These are phyloP conservation scores for Entoloma clypeatum DNA, from an alignment of 1,284 basidiomycete genomes.

Conservation along the genomic window DNA sequence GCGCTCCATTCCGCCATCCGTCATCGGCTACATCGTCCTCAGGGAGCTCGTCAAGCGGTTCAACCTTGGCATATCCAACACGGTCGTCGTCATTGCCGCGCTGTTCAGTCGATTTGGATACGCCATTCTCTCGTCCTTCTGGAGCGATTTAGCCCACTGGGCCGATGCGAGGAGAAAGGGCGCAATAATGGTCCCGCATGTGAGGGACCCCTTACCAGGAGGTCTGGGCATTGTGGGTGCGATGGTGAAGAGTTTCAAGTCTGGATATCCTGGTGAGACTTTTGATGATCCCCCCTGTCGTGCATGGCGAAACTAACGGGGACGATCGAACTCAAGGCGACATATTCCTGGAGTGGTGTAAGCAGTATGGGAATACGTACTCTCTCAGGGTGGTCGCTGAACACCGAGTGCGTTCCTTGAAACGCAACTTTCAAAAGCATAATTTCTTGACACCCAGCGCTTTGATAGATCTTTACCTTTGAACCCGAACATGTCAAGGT, in stretches of 20 bases:
- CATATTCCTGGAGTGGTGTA: constrained; percentile 12
- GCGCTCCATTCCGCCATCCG: constrained; percentile 5
- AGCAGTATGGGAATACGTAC: constrained; percentile 16
- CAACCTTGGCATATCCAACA: constrained; percentile 10
- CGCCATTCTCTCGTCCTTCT: constrained; percentile 19
- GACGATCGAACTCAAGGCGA: constrained; percentile 9
- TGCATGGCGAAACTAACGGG: too few relatives aligned
- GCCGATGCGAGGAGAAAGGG: constrained; percentile 26
- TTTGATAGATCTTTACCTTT: constrained; percentile 12
- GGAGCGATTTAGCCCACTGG: constrained; percentile 18
- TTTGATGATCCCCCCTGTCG: neutral
- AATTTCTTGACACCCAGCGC: neutral
- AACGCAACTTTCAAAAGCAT: neutral
- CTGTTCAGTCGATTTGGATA: constrained; percentile 20
- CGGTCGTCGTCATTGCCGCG: constrained; percentile 20
- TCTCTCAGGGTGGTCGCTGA: constrained; percentile 14
- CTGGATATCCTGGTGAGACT: constrained; percentile 30
- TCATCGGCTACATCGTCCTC: constrained; percentile 8
- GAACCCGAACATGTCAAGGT: constrained; percentile 18
- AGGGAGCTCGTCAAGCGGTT: constrained; percentile 1
- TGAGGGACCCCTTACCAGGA: constrained; percentile 24
- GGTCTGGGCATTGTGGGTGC: constrained; percentile 23
- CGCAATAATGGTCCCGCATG: constrained; percentile 29
- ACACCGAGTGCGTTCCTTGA: constrained; percentile 6
- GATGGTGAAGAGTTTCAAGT: constrained; percentile 24